Evolutionary conservation across 1,284 basidiomycete genomes (phyloP).

Genomic region (Fomes fomentarius): DNA sequence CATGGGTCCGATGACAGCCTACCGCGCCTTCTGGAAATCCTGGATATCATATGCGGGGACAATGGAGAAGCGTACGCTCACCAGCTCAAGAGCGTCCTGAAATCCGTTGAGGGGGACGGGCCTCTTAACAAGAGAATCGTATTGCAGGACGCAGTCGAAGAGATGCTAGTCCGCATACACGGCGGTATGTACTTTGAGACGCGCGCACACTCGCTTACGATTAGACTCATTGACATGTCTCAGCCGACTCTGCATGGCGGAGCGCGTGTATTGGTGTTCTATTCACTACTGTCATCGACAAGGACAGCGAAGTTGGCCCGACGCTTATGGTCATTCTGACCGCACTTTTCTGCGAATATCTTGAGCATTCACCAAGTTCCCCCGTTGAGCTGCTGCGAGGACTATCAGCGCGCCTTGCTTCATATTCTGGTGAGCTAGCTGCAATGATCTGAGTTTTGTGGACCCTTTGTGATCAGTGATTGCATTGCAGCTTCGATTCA

Average conservation of each 20-base stretch:
- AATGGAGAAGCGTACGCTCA: conserved; percentile 65
- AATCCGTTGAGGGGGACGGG: conserved; percentile 42
- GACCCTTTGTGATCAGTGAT: no score
- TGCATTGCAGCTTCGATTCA: conserved; percentile 68
- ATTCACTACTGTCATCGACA: conserved; percentile 50
- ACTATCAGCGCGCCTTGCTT: conserved; percentile 47
- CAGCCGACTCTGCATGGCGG: conserved; percentile 50
- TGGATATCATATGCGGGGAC: conserved; percentile 48
- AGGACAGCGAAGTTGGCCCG: conserved; percentile 47
- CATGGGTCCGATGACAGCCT: conserved; percentile 42
- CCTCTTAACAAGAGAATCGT: conserved; percentile 41
- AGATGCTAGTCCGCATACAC: conserved; percentile 50
- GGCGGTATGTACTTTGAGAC: conserved; percentile 41
- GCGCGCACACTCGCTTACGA: background rate
- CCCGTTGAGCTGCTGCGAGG: conserved; percentile 55
- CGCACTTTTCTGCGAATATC: conserved; percentile 66
- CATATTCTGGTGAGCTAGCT: conserved; percentile 49
- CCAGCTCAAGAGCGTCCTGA: conserved; percentile 50
- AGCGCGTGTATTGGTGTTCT: conserved; percentile 54
- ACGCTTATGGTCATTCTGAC: conserved; percentile 66
- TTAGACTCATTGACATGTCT: no score
- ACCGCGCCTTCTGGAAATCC: conserved; percentile 58
- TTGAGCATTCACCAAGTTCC: conserved; percentile 50
- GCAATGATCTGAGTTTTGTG: no score
- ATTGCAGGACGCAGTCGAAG: conserved; percentile 58